Evolutionary conservation across 768 basidiomycete species (phyloP), one percentile per base, ranked within the genome.

Genomic region (Suillus brevipes): DNA sequence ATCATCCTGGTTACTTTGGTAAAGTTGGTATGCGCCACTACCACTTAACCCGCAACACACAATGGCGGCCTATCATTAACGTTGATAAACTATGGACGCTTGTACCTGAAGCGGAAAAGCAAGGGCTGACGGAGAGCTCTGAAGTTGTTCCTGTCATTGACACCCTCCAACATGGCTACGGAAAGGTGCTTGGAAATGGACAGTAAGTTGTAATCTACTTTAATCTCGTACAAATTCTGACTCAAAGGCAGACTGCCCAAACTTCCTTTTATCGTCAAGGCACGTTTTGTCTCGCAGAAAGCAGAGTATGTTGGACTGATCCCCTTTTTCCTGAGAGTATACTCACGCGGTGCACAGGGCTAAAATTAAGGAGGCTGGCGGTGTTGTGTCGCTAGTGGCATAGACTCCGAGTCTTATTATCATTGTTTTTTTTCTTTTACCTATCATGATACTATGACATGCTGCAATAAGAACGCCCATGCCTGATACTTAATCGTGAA

Each of bases 1-100:
- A 95, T 91, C 96, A 98, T 83, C 95, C 95, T 79, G 96, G 96
- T 92, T 98, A 98, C 94, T 99, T 97, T 80, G 96, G 96, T 85
- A 98, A 98, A 84, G 94, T 97, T 78, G 97, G 97, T 94, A 99
- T 99, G 97, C 89, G 97, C 78, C 90, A 90, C 81, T 99, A 91
- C 92, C 97, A 99, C 79, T 81, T 95, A 68, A 95, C 92, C 63
- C 90, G 89, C 80, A 97, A 97, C 80, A 80, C 85, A 71, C 84
- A 88, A 81, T 97, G 94, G 95, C 87, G 91, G 68, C 95, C 97
- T 23, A 91, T 90, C 77, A 93, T 99, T 90, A 99, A 99, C 84
- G 89, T 99, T 79, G 97, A 99, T 87, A 96, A 96, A 83, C 86
- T 97, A 61, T 94, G 94, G 94, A 85, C 87, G 68, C 90, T 97